A percentile compares a stretch with the other conserved stretches of the same genome.
Evolutionary conservation across 2,329 filamentous ascomycete species (phyloP).

Genomic region (Phaeosphaeriaceae sp.): DNA sequence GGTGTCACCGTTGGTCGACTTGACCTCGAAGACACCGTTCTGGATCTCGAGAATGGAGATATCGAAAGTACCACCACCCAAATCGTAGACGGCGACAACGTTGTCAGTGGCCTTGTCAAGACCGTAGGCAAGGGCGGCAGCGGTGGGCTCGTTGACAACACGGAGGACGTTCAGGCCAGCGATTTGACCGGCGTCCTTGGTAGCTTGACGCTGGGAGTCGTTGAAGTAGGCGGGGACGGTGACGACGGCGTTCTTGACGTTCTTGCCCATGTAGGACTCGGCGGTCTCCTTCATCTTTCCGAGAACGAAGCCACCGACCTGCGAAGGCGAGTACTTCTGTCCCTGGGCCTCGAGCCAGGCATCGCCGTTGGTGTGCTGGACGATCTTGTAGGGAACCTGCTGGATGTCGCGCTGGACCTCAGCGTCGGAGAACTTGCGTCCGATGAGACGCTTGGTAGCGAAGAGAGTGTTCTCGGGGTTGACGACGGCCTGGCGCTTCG

Average conservation of each 20-base stretch:
- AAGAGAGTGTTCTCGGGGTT: constrained; percentile 99
- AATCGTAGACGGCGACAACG: constrained; percentile 93
- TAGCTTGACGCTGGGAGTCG: constrained; percentile 95
- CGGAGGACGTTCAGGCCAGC: constrained; percentile 94
- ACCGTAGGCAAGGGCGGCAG: constrained; percentile 93
- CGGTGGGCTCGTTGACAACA: constrained; percentile 97
- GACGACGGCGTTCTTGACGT: constrained; percentile 93
- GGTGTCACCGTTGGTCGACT: constrained; percentile 98
- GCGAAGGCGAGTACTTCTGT: constrained; percentile 97
- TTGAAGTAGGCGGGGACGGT: constrained; percentile 99
- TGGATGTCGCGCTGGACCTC: constrained; percentile 98
- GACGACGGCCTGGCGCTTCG: constrained; percentile 97
- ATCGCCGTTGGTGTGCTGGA: constrained; percentile 95
- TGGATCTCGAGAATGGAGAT: constrained; percentile 97
- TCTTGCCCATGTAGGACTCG: constrained; percentile 88
- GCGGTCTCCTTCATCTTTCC: constrained; percentile 99
- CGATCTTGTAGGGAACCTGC: constrained; percentile 98
- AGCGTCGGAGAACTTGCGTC: constrained; percentile 90
- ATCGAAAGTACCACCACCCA: constrained; percentile 99
- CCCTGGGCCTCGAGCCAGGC: constrained; percentile 94
- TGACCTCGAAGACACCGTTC: constrained; percentile 98
- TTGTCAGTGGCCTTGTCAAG: constrained; percentile 93
- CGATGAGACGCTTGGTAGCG: constrained; percentile 98
- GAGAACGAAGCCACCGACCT: constrained; percentile 94
- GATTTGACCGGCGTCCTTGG: constrained; percentile 97